Base-by-base conservation (phyloP, 2,329 filamentous ascomycete genomes). In the Didymella glomerata region DNA sequence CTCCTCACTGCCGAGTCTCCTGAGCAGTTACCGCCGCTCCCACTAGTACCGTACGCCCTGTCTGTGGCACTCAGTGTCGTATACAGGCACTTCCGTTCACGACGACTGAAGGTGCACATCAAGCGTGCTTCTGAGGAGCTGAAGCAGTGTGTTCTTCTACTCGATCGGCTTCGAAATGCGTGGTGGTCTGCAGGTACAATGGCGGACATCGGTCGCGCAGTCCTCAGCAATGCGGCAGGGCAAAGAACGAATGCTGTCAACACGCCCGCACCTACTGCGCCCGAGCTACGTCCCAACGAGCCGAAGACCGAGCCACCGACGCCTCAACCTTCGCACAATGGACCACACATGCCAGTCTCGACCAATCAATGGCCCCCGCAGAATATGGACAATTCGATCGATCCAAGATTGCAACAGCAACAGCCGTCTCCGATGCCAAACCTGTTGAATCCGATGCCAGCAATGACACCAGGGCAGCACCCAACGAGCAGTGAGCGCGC, bases 11-110 rank as follows among this genome's bases (percentile, higher is more conserved):
- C 78, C 28, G 79, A 83, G 67, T 77, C 79, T 18, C 76, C 79
- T 6, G 72, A 79, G 30, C 68, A 77, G 13, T 74, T 86, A 1
- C 79, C 84, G 24, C 83, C 83, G 0, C 72, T 86, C 4, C 84
- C 85, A 1, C 77, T 86, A 5, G 78, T 86, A 14, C 83, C 84
- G 3, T 87, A 86, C 63, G 82, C 84, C 4, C 77, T 86, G 18
- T 81, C 83, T 1, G 76, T 87, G 6, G 83, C 84, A 3, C 78
- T 86, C 60, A 82, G 82, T 2, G 84, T 86, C 1, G 82, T 84
- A 2, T 86, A 87, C 65, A 82, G 84, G 16, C 82, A 85, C 55
- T 80, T 85, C 44, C 83, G 85, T 24, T 81, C 82, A 48, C 81
- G 82, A 56, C 82, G 79, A 49, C 72, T 84, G 10, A 80, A 76